Evolutionary conservation across 2,329 filamentous ascomycete species (phyloP), one percentile per base, ranked within the genome.

Genomic region (Fusarium succisae): DNA sequence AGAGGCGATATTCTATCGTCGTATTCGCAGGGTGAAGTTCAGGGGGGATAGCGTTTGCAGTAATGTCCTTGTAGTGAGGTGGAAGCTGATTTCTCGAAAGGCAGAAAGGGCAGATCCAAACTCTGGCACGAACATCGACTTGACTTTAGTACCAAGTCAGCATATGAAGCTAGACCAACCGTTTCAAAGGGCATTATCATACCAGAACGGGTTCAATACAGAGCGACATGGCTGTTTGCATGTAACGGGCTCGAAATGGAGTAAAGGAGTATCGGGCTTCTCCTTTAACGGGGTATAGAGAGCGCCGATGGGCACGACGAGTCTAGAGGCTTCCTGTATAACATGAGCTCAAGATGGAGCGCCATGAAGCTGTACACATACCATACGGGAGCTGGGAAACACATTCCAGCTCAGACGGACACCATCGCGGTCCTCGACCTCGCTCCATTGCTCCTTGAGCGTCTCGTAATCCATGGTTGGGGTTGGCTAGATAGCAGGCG

Each of bases 401-500:
- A 97, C 97, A 83, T 99, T 99, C 96, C 96, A 99, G 85, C 96
- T 98, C 76, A 99, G 89, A 73, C 96, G 92, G 80, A 98, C 91
- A 70, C 96, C 96, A 91, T 99, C 96, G 78, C 94, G 92, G 81
- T 99, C 96, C 87, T 99, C 96, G 67, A 97, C 92, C 83, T 98
- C 95, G 80, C 92, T 94, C 95, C 95, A 98, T 86, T 96, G 93
- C 85, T 98, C 95, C 86, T 98, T 98, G 77, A 97, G 86, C 77
- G 91, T 89, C 83, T 98, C 95, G 88, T 94, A 97, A 83, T 98
- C 95, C 95, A 98, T 98, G 15, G 54, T 51, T 18, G 37, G 32
- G 28, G 43, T 28, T 41, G 38, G 24, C 20, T 45, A 61, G 26
- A 47, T 37, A 50, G 55, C 55, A 58, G 55, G 24, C 32, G 41